Base-by-base conservation (phyloP, 495 filamentous ascomycete species). In the Symbiotaphrina buchneri region DNA sequence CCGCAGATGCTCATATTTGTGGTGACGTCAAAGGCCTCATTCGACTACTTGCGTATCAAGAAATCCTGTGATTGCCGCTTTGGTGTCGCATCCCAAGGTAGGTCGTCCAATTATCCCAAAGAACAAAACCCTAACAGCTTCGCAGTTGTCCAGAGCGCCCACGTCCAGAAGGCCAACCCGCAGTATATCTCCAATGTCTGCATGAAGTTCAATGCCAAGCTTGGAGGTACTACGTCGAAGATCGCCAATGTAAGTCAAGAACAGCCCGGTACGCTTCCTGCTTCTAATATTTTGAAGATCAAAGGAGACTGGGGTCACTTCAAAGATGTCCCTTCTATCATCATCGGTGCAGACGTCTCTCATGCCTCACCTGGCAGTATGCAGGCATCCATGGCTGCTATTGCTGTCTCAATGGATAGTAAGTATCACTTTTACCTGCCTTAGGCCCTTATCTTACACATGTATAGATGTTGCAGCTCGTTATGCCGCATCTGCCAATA, bases 181-280 rank as follows among this genome's bases (percentile, higher is more conserved):
- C 84, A 95, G 47, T 92, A 92, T 49, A 61, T 68, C 36, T 84
- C 76, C 2, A 94, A 94, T 42, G 75, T 93, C 17, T 56, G 64
- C 29, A 82, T 94, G 77, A 97, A 97, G 50, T 62, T 97, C 34
- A 94, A 95, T 42, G 74, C 78, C 10, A 97, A 94, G 53, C 67
- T 93, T n/a, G 87, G 87, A 21, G 87, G 87, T 10, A 56, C 64
- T 4, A 91, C 77, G 10, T 53, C 46, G 29, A 44, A 53, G n/a
- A 37, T 59, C 21, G 41, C 56, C 1, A 47, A 43, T 21, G 36
- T 46, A 1, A 32, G 38, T 10, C 37, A 41, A 2, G n/a, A n/a
- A n/a, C n/a, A n/a, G n/a, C n/a, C n/a, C n/a, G n/a, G n/a, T n/a
- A n/a, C n/a, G n/a, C n/a, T n/a, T n/a, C n/a, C n/a, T n/a, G n/a